phyloP scores from a whole-genome alignment of 2,329 filamentous ascomycete species.

The Cytospora paraplurivora region DNA sequence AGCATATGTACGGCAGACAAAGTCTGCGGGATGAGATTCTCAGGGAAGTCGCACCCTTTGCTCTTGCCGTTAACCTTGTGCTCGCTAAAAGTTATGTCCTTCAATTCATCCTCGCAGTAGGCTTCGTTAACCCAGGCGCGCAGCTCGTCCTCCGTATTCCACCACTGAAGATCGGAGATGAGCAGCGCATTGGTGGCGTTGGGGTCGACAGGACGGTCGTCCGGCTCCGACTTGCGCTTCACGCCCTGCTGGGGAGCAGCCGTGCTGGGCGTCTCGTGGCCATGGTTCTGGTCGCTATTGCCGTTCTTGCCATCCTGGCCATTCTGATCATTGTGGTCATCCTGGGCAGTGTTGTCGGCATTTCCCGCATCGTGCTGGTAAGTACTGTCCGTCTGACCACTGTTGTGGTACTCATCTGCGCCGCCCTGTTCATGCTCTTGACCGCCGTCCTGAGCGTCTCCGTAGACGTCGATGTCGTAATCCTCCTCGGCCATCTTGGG shows the following conservation, averaged over 20 bases:
- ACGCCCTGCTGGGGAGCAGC: constrained; percentile 52
- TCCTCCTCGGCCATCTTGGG: constrained; percentile 67
- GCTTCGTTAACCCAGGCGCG: constrained; percentile 81
- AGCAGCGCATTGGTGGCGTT: constrained; percentile 71
- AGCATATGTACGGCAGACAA: constrained; percentile 17
- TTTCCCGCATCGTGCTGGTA: constrained; percentile 28
- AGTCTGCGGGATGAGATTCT: background rate
- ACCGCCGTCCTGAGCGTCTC: constrained; percentile 47
- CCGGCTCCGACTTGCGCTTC: constrained; percentile 63
- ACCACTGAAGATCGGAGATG: constrained; percentile 92
- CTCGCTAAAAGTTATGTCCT: constrained; percentile 94
- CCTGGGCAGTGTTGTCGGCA: constrained; percentile 44
- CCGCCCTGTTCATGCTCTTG: constrained; percentile 36
- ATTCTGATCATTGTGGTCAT: constrained; percentile 42
- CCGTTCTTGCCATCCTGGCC: constrained; percentile 34
- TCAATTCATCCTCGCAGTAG: constrained; percentile 80
- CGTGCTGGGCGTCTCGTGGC: constrained; percentile 34
- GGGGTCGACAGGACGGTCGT: constrained; percentile 60
- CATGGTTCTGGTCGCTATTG: constrained; percentile 43
- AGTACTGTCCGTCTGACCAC: constrained; percentile 40
- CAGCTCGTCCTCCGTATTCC: constrained; percentile 94
- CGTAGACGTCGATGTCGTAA: constrained; percentile 74
- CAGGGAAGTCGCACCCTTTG: constrained; percentile 71
- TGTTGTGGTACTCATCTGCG: constrained; percentile 43
- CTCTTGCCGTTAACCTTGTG: constrained; percentile 99